Conservation (phyloP, 352 stramenopile species). For the Globisporangium perplexum region DNA sequence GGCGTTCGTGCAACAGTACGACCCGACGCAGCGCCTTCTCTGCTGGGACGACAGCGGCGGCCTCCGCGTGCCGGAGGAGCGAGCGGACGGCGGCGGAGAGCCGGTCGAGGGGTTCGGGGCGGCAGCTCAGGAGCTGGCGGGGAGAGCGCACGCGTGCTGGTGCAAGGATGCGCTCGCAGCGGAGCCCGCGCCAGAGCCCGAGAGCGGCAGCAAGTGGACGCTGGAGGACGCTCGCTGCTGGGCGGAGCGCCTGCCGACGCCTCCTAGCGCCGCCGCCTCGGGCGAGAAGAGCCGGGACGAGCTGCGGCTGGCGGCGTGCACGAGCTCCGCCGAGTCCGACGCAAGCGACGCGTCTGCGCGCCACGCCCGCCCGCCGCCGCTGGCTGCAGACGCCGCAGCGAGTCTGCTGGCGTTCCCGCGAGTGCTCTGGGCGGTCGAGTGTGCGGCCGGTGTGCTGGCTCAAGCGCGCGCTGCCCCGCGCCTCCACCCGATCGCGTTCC, state of each 20-base stretch:
- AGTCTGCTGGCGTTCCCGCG: neutral
- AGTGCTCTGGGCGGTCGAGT: neutral
- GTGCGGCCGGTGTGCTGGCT: neutral
- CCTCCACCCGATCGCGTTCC: slow-evolving; percentile 3
- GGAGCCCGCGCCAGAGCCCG: neutral
- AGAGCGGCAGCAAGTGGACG: neutral
- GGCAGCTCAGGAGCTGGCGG: neutral
- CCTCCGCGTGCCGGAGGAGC: neutral
- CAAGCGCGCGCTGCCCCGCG: neutral
- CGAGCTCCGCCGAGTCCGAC: neutral
- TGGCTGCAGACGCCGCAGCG: neutral
- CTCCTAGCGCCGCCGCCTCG: neutral
- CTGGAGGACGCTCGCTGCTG: neutral
- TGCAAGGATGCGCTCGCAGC: neutral
- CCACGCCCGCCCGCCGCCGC: neutral
- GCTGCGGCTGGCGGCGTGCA: neutral
- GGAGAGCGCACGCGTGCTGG: neutral
- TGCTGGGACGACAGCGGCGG: neutral
- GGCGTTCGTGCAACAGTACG: slow-evolving; percentile 8
- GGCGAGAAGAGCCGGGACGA: neutral
- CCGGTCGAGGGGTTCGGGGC: neutral
- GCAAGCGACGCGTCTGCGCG: neutral
- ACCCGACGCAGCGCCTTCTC: neutral
- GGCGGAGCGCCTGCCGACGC: neutral
- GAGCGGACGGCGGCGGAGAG: neutral